Conservation (phyloP, 2,329 filamentous ascomycete species). For the Fusarium sp. region DNA sequence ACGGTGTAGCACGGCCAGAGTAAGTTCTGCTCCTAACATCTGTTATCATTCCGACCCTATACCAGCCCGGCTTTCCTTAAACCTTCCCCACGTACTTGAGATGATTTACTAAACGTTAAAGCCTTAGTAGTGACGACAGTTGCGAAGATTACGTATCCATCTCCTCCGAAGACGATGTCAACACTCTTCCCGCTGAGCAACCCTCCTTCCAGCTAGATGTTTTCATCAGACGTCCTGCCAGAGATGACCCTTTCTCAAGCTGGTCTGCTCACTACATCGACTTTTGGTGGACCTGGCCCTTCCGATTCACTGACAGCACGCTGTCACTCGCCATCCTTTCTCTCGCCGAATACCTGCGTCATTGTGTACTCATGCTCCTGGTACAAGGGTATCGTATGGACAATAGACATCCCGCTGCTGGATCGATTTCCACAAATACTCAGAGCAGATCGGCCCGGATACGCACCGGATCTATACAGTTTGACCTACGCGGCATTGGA, state of each 20-base stretch:
- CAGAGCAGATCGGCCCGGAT: background rate
- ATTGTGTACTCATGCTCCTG: background rate
- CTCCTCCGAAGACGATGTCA: background rate
- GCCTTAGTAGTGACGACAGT: background rate
- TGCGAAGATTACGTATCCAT: background rate
- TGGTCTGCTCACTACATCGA: background rate
- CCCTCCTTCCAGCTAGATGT: conserved; percentile 1
- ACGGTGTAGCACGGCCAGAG: background rate
- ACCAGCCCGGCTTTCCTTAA: too few relatives aligned
- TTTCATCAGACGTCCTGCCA: background rate
- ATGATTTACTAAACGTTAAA: background rate
- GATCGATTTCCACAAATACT: background rate
- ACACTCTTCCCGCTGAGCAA: background rate
- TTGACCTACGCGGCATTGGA: conserved; percentile 5
- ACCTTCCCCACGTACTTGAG: background rate
- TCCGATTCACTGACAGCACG: background rate
- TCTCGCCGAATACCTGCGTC: background rate
- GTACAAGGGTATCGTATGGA: background rate
- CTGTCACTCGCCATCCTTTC: background rate
- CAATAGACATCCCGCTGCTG: background rate
- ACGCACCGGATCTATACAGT: background rate
- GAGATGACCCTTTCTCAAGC: conserved; percentile 12
- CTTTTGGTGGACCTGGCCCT: background rate
- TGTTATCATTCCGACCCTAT: background rate
- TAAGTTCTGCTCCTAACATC: background rate